Conservation (phyloP, 768 basidiomycete genomes). For the Podaxis sp. region DNA sequence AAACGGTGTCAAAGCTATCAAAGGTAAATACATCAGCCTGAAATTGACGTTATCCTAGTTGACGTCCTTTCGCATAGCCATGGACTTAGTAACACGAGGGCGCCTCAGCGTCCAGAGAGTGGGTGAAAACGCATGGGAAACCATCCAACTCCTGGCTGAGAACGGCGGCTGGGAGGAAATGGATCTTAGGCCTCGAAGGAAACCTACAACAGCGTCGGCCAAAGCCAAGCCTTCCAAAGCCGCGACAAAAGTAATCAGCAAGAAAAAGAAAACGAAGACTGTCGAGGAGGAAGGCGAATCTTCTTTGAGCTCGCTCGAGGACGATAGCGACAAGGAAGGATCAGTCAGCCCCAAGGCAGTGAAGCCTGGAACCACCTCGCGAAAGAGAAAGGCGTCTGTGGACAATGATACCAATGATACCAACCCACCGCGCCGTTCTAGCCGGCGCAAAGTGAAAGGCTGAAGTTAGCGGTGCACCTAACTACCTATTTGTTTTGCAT, state of each 20-base stretch:
- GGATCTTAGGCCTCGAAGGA: slow-evolving; percentile 36
- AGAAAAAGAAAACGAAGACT: not conserved
- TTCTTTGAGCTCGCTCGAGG: slow-evolving; percentile 5
- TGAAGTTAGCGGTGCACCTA: not conserved
- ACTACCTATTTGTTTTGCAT: not conserved
- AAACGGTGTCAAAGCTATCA: slow-evolving; percentile 60
- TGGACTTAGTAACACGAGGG: slow-evolving; percentile 80
- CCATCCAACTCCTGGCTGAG: slow-evolving; percentile 58
- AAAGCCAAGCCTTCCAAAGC: not conserved
- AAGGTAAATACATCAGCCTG: slow-evolving; percentile 40
- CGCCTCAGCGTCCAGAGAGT: slow-evolving; percentile 89
- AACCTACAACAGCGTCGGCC: slow-evolving; percentile 19
- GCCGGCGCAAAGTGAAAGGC: not conserved
- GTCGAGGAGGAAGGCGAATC: not conserved
- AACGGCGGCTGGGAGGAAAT: slow-evolving; percentile 77
- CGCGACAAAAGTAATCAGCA: not conserved
- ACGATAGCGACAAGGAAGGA: not conserved
- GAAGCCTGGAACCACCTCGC: not conserved
- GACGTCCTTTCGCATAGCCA: slow-evolving; percentile 40
- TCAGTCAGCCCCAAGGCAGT: not conserved
- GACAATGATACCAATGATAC: not conserved
- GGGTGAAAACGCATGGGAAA: slow-evolving; percentile 60
- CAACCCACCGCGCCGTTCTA: slow-evolving; percentile 9
- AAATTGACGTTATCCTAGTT: not conserved
- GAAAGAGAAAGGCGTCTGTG: slow-evolving; percentile 7